Evolutionary conservation across 2,329 filamentous ascomycete genomes (phyloP).

Genomic region (Scedosporium minutisporum): DNA sequence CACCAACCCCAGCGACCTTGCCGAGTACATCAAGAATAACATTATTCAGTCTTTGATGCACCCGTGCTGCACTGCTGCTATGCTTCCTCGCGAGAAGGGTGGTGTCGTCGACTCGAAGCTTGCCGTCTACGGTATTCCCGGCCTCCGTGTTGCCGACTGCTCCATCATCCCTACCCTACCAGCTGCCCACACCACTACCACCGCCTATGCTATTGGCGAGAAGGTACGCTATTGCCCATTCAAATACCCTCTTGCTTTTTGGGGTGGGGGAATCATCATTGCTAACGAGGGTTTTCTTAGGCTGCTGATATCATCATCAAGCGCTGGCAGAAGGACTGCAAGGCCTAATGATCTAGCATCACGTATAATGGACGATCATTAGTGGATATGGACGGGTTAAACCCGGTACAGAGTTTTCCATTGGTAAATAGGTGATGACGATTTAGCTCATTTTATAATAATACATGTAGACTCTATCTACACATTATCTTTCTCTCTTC

Average conservation of each 20-base stretch:
- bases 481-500: too few species aligned
- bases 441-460: too few species aligned
- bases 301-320: slow-evolving; percentile 6
- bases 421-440: too few species aligned
- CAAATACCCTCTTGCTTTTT: neutral
- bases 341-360: neutral
- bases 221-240: slow-evolving; percentile 18
- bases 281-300: slow-evolving; percentile 2
- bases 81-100: slow-evolving; percentile 28
- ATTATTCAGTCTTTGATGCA: slow-evolving; percentile 29
- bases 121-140: slow-evolving; percentile 21
- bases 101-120: slow-evolving; percentile 25
- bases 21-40: slow-evolving; percentile 15
- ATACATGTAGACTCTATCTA: too few species aligned
- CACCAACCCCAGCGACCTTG: slow-evolving; percentile 10
- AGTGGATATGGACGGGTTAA: too few species aligned
- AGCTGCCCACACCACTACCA: slow-evolving; percentile 32
- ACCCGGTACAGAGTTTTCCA: too few species aligned
- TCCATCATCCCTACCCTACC: slow-evolving; percentile 17
- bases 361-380: too few species aligned
- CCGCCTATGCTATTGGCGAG: slow-evolving; percentile 45
- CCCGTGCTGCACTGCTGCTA: slow-evolving; percentile 31
- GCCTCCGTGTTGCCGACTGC: slow-evolving; percentile 21
- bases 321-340: slow-evolving; percentile 2
- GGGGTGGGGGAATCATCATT: neutral